Evolutionary conservation across 106 monocot genomes (phyloP), one percentile per base, ranked within the genome.

Genomic region (Allium sativum): DNA sequence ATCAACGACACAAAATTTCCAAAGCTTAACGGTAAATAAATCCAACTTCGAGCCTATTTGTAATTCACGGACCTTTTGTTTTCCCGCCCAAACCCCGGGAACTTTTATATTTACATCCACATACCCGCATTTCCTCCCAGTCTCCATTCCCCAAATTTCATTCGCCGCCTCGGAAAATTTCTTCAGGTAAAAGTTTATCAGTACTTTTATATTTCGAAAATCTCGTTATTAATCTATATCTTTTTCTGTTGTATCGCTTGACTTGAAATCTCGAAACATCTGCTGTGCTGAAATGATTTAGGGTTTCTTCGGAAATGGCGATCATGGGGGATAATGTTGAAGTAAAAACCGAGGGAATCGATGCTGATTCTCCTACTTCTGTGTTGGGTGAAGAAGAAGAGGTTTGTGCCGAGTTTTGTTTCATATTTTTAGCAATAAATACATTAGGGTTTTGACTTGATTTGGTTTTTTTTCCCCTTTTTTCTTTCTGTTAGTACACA

Each of bases 341-440:
- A 21, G 74, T 44, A 56, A 84, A 83, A 61, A 81, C 22, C 52
- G 79, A 77, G 19, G 75, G 21, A 46, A 19, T 47, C 21, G 41
- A 62, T 45, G 81, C 76, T 1, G 92, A 81, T 76, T 92, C 92
- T 20, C 92, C 92, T 1, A 92, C 73, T 7, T 92, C 92, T 31
- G 92, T 92, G 15, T 78, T 92, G n/a, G 60, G 44, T 18, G 81
- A 81, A 59, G 92, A 92, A 9, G 87, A 92, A 9, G 87, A 92
- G 87, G 90, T 87, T 21, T 48, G 21, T 48, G 55, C 71, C 40
- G 9, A 18, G 42, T 60, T 44, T 9, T 44, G 17, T n/a, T 60
- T 60, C 48, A 3, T 31, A 31, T 5, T 31, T 31, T 31, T 31
- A 31, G 31, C 31, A 31, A 31, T 3, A 31, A 2, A 31, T 31